These are phyloP conservation scores for Myxozyma sirexii DNA, from an alignment of 805 yeast species.

Conservation along the genomic window DNA sequence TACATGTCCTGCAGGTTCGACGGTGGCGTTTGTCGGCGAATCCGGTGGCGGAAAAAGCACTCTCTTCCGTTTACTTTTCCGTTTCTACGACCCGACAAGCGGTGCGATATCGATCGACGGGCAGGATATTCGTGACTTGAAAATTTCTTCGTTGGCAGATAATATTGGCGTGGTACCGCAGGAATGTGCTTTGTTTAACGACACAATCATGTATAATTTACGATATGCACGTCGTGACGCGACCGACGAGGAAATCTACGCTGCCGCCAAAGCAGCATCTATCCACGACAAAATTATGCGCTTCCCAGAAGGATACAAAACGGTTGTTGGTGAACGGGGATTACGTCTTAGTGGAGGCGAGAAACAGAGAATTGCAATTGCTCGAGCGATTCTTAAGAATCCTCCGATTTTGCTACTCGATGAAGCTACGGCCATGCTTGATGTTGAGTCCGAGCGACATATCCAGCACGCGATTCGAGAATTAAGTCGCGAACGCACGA, in stretches of 20 bases:
- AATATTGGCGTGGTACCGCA: conserved; percentile 87
- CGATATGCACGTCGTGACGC: conserved; percentile 67
- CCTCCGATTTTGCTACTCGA: conserved; percentile 59
- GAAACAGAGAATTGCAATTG: conserved; percentile 62
- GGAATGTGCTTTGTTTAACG: conserved; percentile 85
- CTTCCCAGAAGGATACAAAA: conserved; percentile 58
- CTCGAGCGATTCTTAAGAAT: conserved; percentile 57
- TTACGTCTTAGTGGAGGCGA: conserved; percentile 68
- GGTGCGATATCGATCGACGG: conserved; percentile 71
- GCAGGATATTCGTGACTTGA: conserved; percentile 62
- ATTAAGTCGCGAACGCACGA: conserved; percentile 46
- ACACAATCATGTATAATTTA: conserved; percentile 79
- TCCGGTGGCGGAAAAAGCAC: conserved; percentile 96
- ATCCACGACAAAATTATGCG: conserved; percentile 42
- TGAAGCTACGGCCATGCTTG: conserved; percentile 68
- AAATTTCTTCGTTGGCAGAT: conserved; percentile 68
- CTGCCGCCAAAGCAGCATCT: conserved; percentile 64
- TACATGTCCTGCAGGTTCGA: conserved; percentile 73
- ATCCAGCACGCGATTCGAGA: conserved; percentile 52
- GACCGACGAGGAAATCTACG: conserved; percentile 61
- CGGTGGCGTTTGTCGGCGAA: conserved; percentile 92
- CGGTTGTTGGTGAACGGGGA: conserved; percentile 60
- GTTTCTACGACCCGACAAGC: conserved; percentile 76
- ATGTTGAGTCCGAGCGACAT: conserved; percentile 60
- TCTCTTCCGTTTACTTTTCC: conserved; percentile 69